Evolutionary conservation across 2,329 filamentous ascomycete genomes (phyloP).

Genomic region (Coniochaeta pulveracea): DNA sequence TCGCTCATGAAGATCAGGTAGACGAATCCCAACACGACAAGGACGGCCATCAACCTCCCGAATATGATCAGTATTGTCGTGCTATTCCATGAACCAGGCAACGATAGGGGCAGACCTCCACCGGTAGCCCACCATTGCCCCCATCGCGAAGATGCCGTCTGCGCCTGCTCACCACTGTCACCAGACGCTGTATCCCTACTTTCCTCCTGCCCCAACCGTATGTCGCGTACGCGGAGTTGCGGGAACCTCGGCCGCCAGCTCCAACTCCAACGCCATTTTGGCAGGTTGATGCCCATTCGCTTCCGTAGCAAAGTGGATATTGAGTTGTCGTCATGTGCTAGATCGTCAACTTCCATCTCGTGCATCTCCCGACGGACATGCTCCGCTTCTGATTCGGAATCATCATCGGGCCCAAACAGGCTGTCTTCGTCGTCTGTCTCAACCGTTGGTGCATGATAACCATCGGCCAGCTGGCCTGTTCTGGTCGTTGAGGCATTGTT

Average conservation of each 20-base stretch:
- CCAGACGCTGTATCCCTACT: no score
- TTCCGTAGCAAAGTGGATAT: slow-evolving; percentile 40
- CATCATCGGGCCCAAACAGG: slow-evolving; percentile 36
- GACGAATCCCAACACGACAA: slow-evolving; percentile 65
- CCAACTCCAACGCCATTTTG: slow-evolving; percentile 43
- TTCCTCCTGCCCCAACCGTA: slow-evolving; percentile 24
- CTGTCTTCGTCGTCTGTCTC: slow-evolving; percentile 61
- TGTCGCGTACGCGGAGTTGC: slow-evolving; percentile 31
- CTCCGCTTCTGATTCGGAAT: slow-evolving; percentile 42
- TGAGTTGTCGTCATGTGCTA: slow-evolving; percentile 24
- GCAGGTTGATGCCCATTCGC: slow-evolving; percentile 39
- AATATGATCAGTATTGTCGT: slow-evolving; percentile 40
- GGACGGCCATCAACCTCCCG: slow-evolving; percentile 61
- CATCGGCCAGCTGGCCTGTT: slow-evolving; percentile 31
- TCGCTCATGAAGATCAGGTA: slow-evolving; percentile 83
- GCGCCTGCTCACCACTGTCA: slow-evolving; percentile 10
- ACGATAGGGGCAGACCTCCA: neutral
- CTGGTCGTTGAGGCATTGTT: slow-evolving; percentile 25
- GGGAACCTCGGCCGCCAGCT: slow-evolving; percentile 42
- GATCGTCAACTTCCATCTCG: slow-evolving; percentile 78
- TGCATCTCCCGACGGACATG: slow-evolving; percentile 73
- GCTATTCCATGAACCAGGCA: neutral
- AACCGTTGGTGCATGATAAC: slow-evolving; percentile 73
- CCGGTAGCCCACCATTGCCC: slow-evolving; percentile 26
- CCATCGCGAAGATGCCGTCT: slow-evolving; percentile 15